A percentile compares a stretch with the other conserved stretches of the same genome.
These are phyloP conservation scores for Acorus calamus DNA, from an alignment of 106 monocot genomes.

Conservation along the genomic window DNA sequence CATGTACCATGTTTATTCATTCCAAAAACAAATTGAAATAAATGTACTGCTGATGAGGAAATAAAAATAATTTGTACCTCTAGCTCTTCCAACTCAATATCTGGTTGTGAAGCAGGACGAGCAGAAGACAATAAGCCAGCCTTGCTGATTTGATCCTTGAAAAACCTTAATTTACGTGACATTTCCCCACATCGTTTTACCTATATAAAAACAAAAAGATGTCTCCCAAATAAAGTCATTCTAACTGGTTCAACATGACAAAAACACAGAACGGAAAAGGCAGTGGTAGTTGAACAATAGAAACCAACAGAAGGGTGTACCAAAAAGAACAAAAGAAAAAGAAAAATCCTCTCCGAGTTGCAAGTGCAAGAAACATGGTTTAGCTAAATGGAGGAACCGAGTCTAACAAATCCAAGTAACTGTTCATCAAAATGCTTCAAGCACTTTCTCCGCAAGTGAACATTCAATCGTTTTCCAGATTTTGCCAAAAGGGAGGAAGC, in stretches of 20 bases:
- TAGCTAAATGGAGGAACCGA: no score
- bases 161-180: slow-evolving; percentile 84
- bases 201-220: slow-evolving; percentile 14
- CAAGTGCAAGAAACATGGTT: no score
- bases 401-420: no score
- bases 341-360: no score
- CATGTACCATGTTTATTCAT: background rate
- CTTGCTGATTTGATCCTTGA: slow-evolving; percentile 82
- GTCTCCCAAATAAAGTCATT: background rate
- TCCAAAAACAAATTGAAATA: background rate
- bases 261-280: background rate
- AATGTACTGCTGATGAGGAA: background rate
- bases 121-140: slow-evolving; percentile 40
- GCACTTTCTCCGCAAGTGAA: no score
- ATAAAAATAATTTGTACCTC: slow-evolving; percentile 42
- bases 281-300: no score
- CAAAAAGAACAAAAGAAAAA: no score
- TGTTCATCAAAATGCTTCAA: no score
- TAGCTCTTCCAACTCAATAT: slow-evolving; percentile 76
- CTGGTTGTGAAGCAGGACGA: slow-evolving; percentile 51
- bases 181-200: slow-evolving; percentile 95
- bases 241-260: background rate
- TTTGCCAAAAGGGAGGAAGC: no score
- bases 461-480: no score
- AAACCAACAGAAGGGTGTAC: no score